Conservation (phyloP, 345 rosid genomes). For the Aegle marmelos region DNA sequence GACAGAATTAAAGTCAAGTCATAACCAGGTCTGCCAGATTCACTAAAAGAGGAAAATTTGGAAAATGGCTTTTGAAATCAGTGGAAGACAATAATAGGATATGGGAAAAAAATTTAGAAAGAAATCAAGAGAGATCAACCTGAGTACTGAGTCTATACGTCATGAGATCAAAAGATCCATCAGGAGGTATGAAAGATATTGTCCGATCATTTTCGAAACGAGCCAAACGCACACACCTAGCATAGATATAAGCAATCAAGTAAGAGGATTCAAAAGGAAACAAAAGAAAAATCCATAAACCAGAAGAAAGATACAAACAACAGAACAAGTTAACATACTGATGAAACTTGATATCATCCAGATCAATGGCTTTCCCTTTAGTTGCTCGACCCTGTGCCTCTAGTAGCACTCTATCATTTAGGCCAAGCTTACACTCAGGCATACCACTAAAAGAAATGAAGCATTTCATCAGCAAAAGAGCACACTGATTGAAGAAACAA, state of each 20-base stretch:
- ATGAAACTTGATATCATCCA: constrained; percentile 81
- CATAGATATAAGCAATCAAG: constrained; percentile 1
- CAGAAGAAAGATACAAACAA: background rate
- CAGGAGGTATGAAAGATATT: constrained; percentile 77
- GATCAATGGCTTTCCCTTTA: constrained; percentile 78
- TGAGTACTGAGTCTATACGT: constrained; percentile 76
- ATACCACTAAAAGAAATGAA: constrained; percentile 52
- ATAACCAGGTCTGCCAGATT: background rate
- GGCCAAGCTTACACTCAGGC: constrained; percentile 87
- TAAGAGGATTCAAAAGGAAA: background rate
- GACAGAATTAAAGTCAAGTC: background rate
- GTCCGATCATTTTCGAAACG: constrained; percentile 78
- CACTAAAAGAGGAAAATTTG: background rate
- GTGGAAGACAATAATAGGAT: background rate
- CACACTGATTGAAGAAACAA: background rate
- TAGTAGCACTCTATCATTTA: constrained; percentile 71
- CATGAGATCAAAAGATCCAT: constrained; percentile 77
- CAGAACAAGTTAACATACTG: constrained; percentile 45
- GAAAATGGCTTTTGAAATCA: background rate
- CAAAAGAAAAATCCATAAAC: constrained; percentile 10
- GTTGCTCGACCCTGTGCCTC: constrained; percentile 80
- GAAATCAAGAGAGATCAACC: constrained; percentile 29
- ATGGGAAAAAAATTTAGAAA: background rate
- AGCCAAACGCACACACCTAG: constrained; percentile 79
- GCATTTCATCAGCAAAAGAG: background rate